Evolutionary conservation across 148 eudicot genomes (phyloP).

Genomic region (Rhododendron simsii): DNA sequence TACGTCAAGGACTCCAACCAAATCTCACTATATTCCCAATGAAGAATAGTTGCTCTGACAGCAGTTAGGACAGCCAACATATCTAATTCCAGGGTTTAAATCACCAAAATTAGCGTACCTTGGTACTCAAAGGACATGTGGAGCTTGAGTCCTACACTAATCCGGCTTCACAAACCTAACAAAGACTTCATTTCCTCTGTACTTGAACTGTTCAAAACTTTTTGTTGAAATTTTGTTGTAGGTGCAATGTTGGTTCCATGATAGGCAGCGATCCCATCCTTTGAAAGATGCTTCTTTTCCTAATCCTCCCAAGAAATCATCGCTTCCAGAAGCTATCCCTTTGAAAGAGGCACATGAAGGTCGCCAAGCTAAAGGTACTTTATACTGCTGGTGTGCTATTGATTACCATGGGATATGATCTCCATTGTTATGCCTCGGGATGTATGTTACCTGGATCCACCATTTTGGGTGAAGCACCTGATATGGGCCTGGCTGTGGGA

Average conservation of each 20-base stretch:
- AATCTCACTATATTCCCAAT: background rate
- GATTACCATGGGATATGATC: background rate
- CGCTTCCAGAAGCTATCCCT: conserved; percentile 24
- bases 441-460: background rate
- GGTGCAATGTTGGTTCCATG: conserved; percentile 72
- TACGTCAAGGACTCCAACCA: background rate
- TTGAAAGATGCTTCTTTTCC: conserved; percentile 28
- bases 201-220: conserved; percentile 6
- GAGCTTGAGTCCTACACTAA: background rate
- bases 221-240: conserved; percentile 21
- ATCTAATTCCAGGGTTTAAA: background rate
- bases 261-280: conserved; percentile 26
- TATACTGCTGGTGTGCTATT: background rate
- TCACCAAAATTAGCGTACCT: background rate
- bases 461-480: background rate
- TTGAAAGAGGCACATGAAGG: conserved; percentile 25
- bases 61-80: background rate
- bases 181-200: background rate
- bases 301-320: conserved; percentile 18
- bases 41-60: background rate
- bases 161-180: background rate
- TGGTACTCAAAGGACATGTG: background rate
- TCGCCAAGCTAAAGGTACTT: background rate
- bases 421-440: background rate
- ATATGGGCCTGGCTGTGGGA: background rate